Conservation (phyloP, 345 rosid genomes). For the Euphorbia lathyris region DNA sequence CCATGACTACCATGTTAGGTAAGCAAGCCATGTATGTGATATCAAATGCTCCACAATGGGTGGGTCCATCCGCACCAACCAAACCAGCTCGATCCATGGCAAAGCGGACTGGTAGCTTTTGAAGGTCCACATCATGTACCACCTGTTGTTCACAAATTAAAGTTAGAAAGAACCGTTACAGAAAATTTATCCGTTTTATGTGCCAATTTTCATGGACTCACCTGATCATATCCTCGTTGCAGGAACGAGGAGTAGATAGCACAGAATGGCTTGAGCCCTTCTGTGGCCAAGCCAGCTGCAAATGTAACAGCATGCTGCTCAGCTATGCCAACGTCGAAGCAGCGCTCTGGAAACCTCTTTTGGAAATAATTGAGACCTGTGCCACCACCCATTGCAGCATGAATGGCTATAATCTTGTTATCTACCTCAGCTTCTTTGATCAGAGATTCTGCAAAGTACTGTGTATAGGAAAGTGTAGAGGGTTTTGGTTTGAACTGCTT, state of each 20-base stretch:
- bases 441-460: conserved; percentile 61
- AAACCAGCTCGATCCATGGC: conserved; percentile 70
- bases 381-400: conserved; percentile 87
- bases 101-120: conserved; percentile 64
- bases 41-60: conserved; percentile 80
- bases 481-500: conserved; percentile 53
- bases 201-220: conserved; percentile 17
- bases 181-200: neutral
- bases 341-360: conserved; percentile 62
- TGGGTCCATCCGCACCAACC: conserved; percentile 81
- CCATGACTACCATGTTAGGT: conserved; percentile 87
- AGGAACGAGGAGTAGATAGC: conserved; percentile 74
- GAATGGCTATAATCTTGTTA: conserved; percentile 59
- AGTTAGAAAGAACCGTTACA: conserved; percentile 1
- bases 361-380: conserved; percentile 75
- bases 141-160: conserved; percentile 37
- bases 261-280: conserved; percentile 77
- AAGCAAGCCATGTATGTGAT: conserved; percentile 70
- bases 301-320: conserved; percentile 83
- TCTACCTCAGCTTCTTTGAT: conserved; percentile 66
- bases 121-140: conserved; percentile 77
- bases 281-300: conserved; percentile 74
- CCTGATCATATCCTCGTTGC: conserved; percentile 81
- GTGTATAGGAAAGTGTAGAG: conserved; percentile 55
- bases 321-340: conserved; percentile 74